Evolutionary conservation across 2,329 filamentous ascomycete genomes (phyloP), one percentile per base, ranked within the genome.

Genomic region (Aspergillus sclerotialis): DNA sequence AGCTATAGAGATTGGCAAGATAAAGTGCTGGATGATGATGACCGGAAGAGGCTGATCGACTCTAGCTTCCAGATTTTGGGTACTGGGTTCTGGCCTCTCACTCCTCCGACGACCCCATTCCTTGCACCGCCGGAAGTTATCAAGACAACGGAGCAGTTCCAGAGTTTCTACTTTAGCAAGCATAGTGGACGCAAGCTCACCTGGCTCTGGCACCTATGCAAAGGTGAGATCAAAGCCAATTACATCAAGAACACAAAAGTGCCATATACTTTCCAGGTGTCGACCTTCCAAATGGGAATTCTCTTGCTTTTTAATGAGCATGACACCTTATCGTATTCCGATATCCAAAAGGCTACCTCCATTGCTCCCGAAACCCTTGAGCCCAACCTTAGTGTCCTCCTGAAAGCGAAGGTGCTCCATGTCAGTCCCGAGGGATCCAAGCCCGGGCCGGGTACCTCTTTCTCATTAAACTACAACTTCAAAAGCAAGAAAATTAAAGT

Each of bases 401-500:
- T 94, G 52, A 96, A 95, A 69, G 89, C 92, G 43, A 95, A 90
- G 69, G 84, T 98, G 28, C 70, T 98, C 30, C 70, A 76, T 30
- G 75, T 86, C 49, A 74, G 72, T 21, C 80, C 84, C 0, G 80
- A 84, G 21, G 76, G 79, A 24, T 80, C 80, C 35, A 92, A 93
- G 64, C 76, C 83, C 2, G 83, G 80, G 9, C 73, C 84, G 2
- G 86, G 84, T 28, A 89, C 86, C 40, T 79, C 73, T 0, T 95
- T 93, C 65, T 73, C 74, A 30, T 73, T 98, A 41, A 98, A 98
- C 67, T 83, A 88, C 48, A 85, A 89, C 56, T 96, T 96, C 73
- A 95, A 94, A 75, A 88, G 81, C 69, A 98, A 98, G 75, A 98
- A 96, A 73, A 81, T 95, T 50, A 88, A 94, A 55, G 82, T 96